Evolutionary conservation across 768 basidiomycete genomes (phyloP), one percentile per base, ranked within the genome.

Genomic region (Serendipita vermifera): DNA sequence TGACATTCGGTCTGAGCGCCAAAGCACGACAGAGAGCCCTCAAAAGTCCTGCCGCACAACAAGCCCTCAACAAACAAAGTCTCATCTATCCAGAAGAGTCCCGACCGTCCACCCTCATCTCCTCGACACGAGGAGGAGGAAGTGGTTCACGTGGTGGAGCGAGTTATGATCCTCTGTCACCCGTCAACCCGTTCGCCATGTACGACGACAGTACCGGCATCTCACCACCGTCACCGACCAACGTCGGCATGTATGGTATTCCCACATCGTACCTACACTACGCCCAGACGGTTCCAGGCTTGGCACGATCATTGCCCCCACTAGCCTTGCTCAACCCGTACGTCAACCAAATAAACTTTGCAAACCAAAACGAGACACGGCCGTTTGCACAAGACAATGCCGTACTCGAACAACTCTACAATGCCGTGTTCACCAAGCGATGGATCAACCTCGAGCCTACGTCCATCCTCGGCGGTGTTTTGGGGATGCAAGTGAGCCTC

Each of bases 301-400:
- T 51, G 7, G 46, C 46, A n/a, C 46, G 29, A 7, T 51, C 46
- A 9, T 29, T 51, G 15, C 46, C 46, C 5, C 46, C 46, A 29
- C n/a, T 51, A n/a, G 46, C 46, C 9, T 29, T 51, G 20, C 22
- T 51, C 1, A 51, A 51, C 31, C 46, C 46, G 27, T 51, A 26
- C 3, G 15, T 17, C 2, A 20, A 51, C 31, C 39, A 6, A n/a
- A 24, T n/a, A 41, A n/a, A n/a, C 26, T 5, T n/a, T 7, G 39
- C 15, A 2, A n/a, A 6, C 15, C 46, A 51, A 29, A 15, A 29
- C 27, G 46, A 29, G 4, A 7, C 31, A 1, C 24, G 22, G 2
- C 46, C 46, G 2, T 51, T 51, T 51, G 46, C 46, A n/a, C 46
- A 51, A 29, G 46, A 51, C n/a, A 20, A 51, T 51, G 46, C 46